Conservation (phyloP, 2,329 filamentous ascomycete genomes). For the Endoconidiophora laricicola region DNA sequence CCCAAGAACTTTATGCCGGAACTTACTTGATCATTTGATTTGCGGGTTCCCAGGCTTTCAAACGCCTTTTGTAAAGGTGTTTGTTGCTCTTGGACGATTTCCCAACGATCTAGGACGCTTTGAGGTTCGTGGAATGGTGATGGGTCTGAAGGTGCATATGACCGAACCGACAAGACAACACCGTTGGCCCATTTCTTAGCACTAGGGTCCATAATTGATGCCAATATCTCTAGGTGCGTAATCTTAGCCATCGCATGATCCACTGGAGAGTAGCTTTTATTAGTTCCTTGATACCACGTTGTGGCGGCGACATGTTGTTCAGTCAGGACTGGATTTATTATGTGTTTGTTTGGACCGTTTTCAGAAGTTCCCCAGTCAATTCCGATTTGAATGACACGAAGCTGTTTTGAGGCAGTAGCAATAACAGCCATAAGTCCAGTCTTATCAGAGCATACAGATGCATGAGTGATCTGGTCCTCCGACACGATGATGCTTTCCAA, state of each 20-base stretch:
- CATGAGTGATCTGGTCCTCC: slow-evolving; percentile 66
- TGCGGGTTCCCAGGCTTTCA: slow-evolving; percentile 52
- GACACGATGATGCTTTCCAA: slow-evolving; percentile 56
- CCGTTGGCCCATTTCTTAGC: slow-evolving; percentile 27
- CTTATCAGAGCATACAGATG: slow-evolving; percentile 57
- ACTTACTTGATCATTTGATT: slow-evolving; percentile 23
- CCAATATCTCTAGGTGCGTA: slow-evolving; percentile 59
- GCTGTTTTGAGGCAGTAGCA: slow-evolving; percentile 51
- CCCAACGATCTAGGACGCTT: slow-evolving; percentile 72
- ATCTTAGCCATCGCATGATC: slow-evolving; percentile 43
- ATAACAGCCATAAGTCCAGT: slow-evolving; percentile 52
- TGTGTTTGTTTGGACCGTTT: slow-evolving; percentile 31
- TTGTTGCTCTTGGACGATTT: slow-evolving; percentile 50
- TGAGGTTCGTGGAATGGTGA: slow-evolving; percentile 47
- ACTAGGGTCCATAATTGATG: slow-evolving; percentile 42
- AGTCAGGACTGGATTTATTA: slow-evolving; percentile 34
- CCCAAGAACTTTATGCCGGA: background rate
- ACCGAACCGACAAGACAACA: slow-evolving; percentile 11
- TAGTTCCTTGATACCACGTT: slow-evolving; percentile 37
- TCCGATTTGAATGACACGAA: slow-evolving; percentile 56
- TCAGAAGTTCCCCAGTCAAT: slow-evolving; percentile 58
- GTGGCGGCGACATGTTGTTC: slow-evolving; percentile 41
- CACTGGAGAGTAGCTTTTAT: slow-evolving; percentile 23
- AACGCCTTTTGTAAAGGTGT: slow-evolving; percentile 58
- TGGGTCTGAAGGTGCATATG: slow-evolving; percentile 12